Evolutionary conservation across 164 flowering plant species (phyloP).

Genomic region (Stephania japonica): DNA sequence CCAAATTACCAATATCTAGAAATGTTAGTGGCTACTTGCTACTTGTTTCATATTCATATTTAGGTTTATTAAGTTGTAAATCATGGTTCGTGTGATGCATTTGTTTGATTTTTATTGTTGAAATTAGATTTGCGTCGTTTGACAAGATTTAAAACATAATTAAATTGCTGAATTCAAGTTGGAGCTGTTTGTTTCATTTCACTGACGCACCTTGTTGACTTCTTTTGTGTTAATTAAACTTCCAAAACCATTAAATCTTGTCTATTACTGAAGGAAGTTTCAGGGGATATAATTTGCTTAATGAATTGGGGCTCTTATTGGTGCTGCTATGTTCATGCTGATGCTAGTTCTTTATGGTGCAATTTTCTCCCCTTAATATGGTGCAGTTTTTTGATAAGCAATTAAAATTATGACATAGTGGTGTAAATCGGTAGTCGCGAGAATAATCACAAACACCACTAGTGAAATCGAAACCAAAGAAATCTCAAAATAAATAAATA

Average conservation of each 20-base stretch:
- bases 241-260: background rate
- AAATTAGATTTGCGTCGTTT: background rate
- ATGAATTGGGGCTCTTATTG: too few species aligned
- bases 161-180: background rate
- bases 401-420: too few species aligned
- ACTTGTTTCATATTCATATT: background rate
- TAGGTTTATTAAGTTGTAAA: background rate
- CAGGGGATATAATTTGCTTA: too few species aligned
- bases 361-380: too few species aligned
- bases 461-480: too few species aligned
- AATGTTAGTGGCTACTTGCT: background rate
- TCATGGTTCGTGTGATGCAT: background rate
- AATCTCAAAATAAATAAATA: too few species aligned
- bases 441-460: too few species aligned
- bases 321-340: too few species aligned
- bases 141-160: background rate
- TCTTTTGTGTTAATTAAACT: background rate
- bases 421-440: too few species aligned
- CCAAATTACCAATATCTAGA: background rate
- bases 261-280: background rate
- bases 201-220: background rate
- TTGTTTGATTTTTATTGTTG: background rate
- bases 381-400: too few species aligned
- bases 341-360: too few species aligned
- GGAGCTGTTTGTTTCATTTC: background rate